Conservation (phyloP, 1,284 basidiomycete species). For the Mycena citricolor region DNA sequence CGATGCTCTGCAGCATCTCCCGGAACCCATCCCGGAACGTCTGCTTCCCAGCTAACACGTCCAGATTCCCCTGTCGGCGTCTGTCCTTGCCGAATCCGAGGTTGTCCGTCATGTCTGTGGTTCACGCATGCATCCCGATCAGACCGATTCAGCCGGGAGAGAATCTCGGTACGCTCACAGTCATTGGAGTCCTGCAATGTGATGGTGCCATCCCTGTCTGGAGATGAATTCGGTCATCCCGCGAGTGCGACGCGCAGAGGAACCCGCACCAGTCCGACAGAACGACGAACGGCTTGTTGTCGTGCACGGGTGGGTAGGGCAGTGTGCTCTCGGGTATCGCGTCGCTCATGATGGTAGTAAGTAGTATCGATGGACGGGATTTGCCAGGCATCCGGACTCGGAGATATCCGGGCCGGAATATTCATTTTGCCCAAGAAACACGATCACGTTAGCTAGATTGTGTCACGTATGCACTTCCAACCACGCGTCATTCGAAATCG, state of each 20-base stretch:
- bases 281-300: constrained; percentile 81
- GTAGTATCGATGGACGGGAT: too few relatives aligned
- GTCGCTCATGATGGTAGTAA: too few relatives aligned
- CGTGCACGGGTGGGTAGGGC: constrained; percentile 77
- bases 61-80: constrained; percentile 69
- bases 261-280: constrained; percentile 86
- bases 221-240: constrained; percentile 9
- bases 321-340: constrained; percentile 60
- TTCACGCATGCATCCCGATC: constrained; percentile 2
- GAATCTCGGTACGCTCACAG: constrained; percentile 60
- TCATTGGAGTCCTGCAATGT: constrained; percentile 91
- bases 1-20: constrained; percentile 77
- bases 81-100: constrained; percentile 71
- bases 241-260: constrained; percentile 3
- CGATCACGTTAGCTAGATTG: too few relatives aligned
- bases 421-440: too few relatives aligned
- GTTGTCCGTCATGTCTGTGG: constrained; percentile 72
- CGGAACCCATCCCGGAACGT: constrained; percentile 85
- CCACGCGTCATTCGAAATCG: too few relatives aligned
- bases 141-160: too few relatives aligned
- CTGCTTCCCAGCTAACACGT: constrained; percentile 62
- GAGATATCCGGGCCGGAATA: too few relatives aligned
- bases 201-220: constrained; percentile 85
- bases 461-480: too few relatives aligned
- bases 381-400: too few relatives aligned